phyloP scores from a whole-genome alignment of 257 asterid species.

The Petrea volubilis region DNA sequence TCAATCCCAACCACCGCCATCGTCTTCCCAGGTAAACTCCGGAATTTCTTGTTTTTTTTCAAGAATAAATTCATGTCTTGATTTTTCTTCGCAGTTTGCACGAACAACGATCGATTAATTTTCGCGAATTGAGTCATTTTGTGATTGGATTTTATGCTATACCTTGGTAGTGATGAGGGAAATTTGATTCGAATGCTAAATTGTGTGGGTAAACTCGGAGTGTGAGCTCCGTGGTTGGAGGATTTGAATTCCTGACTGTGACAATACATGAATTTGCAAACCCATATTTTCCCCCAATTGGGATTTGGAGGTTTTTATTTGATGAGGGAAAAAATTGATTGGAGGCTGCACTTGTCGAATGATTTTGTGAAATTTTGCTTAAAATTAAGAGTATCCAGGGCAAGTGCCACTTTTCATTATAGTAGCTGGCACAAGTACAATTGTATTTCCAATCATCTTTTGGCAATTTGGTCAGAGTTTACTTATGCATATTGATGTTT shows the following conservation, averaged over 20 bases:
- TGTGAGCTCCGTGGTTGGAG: not conserved
- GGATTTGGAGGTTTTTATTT: not conserved
- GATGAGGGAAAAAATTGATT: not conserved
- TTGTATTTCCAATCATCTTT: not conserved
- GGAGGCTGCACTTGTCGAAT: not conserved
- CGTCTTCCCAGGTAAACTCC: conserved; percentile 54
- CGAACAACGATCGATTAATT: not conserved
- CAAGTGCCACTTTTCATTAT: not conserved
- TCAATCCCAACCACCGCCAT: conserved; percentile 31
- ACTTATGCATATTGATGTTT: conserved; percentile 9
- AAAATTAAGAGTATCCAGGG: not conserved
- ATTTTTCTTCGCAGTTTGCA: not conserved
- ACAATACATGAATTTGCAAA: not conserved
- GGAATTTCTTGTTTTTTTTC: not conserved
- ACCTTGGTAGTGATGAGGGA: not conserved
- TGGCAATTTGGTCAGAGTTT: conserved; percentile 3
- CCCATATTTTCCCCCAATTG: not conserved
- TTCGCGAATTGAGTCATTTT: not conserved
- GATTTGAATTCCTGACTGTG: conserved; percentile 8
- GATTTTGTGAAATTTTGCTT: conserved; percentile 11
- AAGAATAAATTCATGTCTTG: no score
- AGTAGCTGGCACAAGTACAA: conserved; percentile 4
- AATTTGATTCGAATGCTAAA: conserved; percentile 1
- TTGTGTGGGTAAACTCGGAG: not conserved
- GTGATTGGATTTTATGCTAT: not conserved